Conservation (phyloP, 164 flowering plant genomes). For the Vitis riparia region DNA sequence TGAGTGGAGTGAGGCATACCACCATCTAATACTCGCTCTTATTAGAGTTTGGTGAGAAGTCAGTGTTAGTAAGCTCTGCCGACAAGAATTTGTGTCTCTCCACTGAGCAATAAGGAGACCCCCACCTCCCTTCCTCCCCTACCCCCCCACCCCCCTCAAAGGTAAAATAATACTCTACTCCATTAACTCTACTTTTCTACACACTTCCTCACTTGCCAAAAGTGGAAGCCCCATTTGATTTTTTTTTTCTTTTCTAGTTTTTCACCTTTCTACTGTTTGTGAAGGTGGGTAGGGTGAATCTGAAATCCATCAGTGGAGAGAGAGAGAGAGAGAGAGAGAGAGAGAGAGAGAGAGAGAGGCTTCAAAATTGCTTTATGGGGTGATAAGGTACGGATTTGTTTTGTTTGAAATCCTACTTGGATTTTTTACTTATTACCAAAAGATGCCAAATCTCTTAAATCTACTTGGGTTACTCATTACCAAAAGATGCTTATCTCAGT, state of each 20-base stretch:
- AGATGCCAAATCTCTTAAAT: conserved; percentile 2
- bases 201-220: conserved; percentile 16
- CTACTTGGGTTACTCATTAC: not conserved
- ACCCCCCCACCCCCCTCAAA: not conserved
- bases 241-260: not conserved
- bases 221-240: conserved; percentile 15
- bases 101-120: conserved; percentile 34
- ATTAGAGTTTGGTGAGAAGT: conserved; percentile 38
- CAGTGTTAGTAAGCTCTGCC: conserved; percentile 32
- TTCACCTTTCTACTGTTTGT: conserved; percentile 19
- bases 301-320: conserved; percentile 11
- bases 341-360: not conserved
- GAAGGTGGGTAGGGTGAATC: conserved; percentile 14
- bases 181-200: conserved; percentile 16
- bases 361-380: conserved; percentile 7
- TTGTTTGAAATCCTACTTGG: not conserved
- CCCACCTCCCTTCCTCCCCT: not conserved
- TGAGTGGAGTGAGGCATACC: conserved; percentile 30
- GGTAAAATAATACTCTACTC: conserved; percentile 15
- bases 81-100: conserved; percentile 47
- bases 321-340: not conserved
- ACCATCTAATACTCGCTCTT: not conserved
- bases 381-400: conserved; percentile 4
- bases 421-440: not conserved
- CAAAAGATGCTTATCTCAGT: too few relatives aligned